Evolutionary conservation across 805 yeast genomes (phyloP).

Genomic region (Sungouiozyma intestinalis): DNA sequence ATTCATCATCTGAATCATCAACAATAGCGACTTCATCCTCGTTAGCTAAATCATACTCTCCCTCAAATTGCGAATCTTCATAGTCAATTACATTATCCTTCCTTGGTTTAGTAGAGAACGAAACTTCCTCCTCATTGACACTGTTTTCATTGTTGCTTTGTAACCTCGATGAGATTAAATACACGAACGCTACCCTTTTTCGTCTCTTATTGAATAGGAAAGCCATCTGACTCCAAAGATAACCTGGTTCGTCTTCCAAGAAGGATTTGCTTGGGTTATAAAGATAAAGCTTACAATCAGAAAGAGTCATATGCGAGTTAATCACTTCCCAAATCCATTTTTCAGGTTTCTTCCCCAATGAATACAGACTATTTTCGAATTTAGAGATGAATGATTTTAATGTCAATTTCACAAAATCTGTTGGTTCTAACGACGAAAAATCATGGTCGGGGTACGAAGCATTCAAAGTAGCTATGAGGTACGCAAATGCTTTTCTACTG

Average conservation of each 20-base stretch:
- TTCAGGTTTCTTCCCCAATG: conserved; percentile 45
- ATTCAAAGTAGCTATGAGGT: conserved; percentile 80
- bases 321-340: conserved; percentile 85
- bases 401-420: conserved; percentile 48
- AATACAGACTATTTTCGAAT: conserved; percentile 68
- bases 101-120: conserved; percentile 15
- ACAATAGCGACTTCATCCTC: conserved; percentile 31
- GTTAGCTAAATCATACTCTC: conserved; percentile 38
- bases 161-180: conserved; percentile 47
- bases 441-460: conserved; percentile 95
- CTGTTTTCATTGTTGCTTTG: conserved; percentile 32
- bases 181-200: conserved; percentile 83
- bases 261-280: conserved; percentile 36
- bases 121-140: conserved; percentile 1
- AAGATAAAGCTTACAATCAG: conserved; percentile 50
- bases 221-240: conserved; percentile 57
- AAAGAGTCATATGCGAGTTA: conserved; percentile 63
- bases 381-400: conserved; percentile 44
- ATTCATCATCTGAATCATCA: conserved; percentile 28
- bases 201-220: conserved; percentile 84
- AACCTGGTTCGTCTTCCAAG: conserved; percentile 31
- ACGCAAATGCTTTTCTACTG: conserved; percentile 81
- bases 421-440: conserved; percentile 76
- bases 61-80: conserved; percentile 31
- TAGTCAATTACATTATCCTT: conserved; percentile 31